Evolutionary conservation across 306 rosid species (phyloP).

Genomic region (Gillenia trifoliata): DNA sequence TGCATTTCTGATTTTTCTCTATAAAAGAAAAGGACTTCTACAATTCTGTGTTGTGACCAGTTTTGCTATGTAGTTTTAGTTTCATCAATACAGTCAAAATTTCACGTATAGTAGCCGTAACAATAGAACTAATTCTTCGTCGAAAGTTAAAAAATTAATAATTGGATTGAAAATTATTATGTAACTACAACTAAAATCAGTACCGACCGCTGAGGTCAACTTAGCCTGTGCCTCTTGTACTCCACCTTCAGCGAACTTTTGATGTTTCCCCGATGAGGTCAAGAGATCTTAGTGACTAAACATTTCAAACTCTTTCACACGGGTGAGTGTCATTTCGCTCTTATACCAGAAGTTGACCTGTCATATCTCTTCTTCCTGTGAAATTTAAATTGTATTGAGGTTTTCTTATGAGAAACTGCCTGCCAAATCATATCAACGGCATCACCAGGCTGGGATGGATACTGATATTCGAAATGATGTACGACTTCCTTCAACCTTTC

Average conservation of each 20-base stretch:
- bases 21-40: conserved; percentile 10
- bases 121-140: background rate
- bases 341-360: conserved; percentile 36
- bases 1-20: conserved; percentile 19
- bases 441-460: conserved; percentile 66
- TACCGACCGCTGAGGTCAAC: conserved; percentile 14
- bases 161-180: background rate
- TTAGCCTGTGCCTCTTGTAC: background rate
- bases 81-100: background rate
- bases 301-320: conserved; percentile 9
- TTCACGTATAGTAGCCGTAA: background rate
- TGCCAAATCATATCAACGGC: conserved; percentile 87
- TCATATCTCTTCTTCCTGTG: conserved; percentile 60
- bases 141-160: background rate
- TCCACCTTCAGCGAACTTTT: background rate
- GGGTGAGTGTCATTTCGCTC: conserved; percentile 13
- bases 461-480: conserved; percentile 65
- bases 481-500: conserved; percentile 58
- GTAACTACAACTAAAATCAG: background rate
- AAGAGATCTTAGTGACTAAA: conserved; percentile 6
- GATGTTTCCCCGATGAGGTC: conserved; percentile 14
- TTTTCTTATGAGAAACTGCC: conserved; percentile 57
- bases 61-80: background rate
- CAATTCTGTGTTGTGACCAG: background rate
- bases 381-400: conserved; percentile 30